Evolutionary conservation across 345 rosid genomes (phyloP), one percentile per base, ranked within the genome.

Genomic region (Erucastrum elatum): DNA sequence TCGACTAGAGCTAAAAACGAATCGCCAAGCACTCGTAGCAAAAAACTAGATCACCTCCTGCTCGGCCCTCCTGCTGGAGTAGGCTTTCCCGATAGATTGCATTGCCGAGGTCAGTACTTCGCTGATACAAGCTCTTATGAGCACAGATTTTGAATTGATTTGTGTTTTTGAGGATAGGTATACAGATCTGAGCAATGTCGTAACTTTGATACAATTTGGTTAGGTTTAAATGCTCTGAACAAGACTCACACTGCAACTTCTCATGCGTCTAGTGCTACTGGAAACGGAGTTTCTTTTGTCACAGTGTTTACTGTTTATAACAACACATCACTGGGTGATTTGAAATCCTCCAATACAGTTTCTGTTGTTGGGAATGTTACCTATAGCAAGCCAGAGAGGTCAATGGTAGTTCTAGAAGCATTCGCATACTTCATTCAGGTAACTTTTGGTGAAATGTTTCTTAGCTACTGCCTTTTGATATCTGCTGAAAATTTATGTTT

Each of bases 381-480:
- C 0, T 93, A 87, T 64, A 87, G 76, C 67, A 93, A 90, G 84
- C 73, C 85, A 51, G 90, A 87, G 85, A 85, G 93, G 76, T 85
- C 97, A 56, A 81, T 91, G 85, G 91, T 94, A 4, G 71, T 91
- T 81, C 65, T 93, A 84, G 84, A 91, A 51, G 88, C 86, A 41
- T 95, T 89, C 78, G 46, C 91, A 64, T 80, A 81, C 77, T 95
- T 89, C 80, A 91, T 93, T 81, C 85, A 90, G 94, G 99, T 93
- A 78, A 61, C 34, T 5, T 46, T 82, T 68, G 7, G 41, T 35
- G 9, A 35, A 35, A 1, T 78, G 3, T 35, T 15, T 63, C 35
- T 63, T 63, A 64, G 49, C 41, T 66, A 5, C 16, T 49, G 80
- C 0, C 1, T 71, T 71, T 7, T 71, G 68, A 29, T 55, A 25